These are phyloP conservation scores for Lactifluus volemus DNA, from an alignment of 768 basidiomycete species.

Conservation along the genomic window DNA sequence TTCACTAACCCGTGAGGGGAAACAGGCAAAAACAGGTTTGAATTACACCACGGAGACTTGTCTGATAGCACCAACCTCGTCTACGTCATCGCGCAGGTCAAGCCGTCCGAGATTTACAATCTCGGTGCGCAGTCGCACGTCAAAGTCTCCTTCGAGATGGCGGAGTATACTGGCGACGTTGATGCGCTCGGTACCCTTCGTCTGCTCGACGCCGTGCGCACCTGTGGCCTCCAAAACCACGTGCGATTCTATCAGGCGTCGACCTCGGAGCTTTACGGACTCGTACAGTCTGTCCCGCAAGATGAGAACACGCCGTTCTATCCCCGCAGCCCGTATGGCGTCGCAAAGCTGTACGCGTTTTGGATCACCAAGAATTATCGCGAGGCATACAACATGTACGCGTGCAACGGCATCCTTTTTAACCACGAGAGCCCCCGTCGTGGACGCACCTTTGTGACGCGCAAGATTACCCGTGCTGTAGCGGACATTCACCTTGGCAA, in stretches of 20 bases:
- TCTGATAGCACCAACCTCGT: conserved; percentile 96
- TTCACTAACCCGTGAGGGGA: neutral
- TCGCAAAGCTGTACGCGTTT: conserved; percentile 88
- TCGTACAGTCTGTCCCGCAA: conserved; percentile 93
- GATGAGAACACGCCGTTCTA: conserved; percentile 97
- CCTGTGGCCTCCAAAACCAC: conserved; percentile 89
- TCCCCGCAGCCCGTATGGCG: conserved; percentile 95
- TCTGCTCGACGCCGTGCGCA: conserved; percentile 91
- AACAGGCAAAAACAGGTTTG: conserved; percentile 66
- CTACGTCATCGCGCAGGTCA: conserved; percentile 90
- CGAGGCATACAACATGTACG: conserved; percentile 94
- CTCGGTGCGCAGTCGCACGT: conserved; percentile 97
- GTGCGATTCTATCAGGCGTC: conserved; percentile 96
- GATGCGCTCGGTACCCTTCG: conserved; percentile 93
- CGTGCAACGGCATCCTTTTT: conserved; percentile 95
- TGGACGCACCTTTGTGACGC: conserved; percentile 91
- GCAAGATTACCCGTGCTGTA: conserved; percentile 88
- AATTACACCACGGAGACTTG: conserved; percentile 86
- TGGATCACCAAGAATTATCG: conserved; percentile 91
- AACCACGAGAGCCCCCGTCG: conserved; percentile 96
- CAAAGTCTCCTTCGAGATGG: conserved; percentile 99
- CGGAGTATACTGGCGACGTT: conserved; percentile 97
- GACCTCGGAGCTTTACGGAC: conserved; percentile 94
- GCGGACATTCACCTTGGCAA: conserved; percentile 89
- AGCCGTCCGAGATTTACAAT: conserved; percentile 96